Conservation (phyloP, 139 green algal genomes). For the Micromonas commoda region DNA sequence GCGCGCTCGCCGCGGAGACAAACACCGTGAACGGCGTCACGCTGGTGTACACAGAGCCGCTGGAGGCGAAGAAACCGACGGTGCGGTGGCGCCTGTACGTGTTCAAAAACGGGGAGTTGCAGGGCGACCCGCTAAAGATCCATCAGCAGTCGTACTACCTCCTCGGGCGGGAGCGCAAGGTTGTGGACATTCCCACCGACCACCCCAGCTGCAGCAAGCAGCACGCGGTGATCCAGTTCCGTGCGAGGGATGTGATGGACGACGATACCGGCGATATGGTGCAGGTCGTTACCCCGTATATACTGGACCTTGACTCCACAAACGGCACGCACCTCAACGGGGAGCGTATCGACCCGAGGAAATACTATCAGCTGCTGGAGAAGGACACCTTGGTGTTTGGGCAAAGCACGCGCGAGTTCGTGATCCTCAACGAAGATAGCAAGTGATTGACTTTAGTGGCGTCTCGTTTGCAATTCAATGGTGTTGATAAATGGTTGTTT, state of each 20-base stretch:
- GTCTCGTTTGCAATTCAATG: no score
- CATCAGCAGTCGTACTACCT: constrained; percentile 67
- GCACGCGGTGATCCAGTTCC: constrained; percentile 86
- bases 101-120: constrained; percentile 73
- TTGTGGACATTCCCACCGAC: constrained; percentile 86
- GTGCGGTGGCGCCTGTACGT: constrained; percentile 85
- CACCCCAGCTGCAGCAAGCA: constrained; percentile 95
- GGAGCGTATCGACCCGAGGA: constrained; percentile 59
- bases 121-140: constrained; percentile 59
- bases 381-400: constrained; percentile 80
- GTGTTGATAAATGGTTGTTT: no score
- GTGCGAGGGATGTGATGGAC: constrained; percentile 26
- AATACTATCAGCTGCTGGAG: constrained; percentile 75
- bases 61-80: constrained; percentile 55
- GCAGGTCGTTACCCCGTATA: constrained; percentile 66
- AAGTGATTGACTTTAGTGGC: no score
- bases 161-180: constrained; percentile 79
- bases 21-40: constrained; percentile 65
- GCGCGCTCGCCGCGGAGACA: constrained; percentile 73
- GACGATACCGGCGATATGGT: constrained; percentile 37
- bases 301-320: constrained; percentile 87
- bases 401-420: constrained; percentile 73
- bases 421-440: constrained; percentile 63
- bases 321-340: constrained; percentile 93
- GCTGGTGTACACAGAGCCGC: constrained; percentile 70